Conservation (phyloP, 495 filamentous ascomycete genomes). For the Aspergillus saccharolyticus region DNA sequence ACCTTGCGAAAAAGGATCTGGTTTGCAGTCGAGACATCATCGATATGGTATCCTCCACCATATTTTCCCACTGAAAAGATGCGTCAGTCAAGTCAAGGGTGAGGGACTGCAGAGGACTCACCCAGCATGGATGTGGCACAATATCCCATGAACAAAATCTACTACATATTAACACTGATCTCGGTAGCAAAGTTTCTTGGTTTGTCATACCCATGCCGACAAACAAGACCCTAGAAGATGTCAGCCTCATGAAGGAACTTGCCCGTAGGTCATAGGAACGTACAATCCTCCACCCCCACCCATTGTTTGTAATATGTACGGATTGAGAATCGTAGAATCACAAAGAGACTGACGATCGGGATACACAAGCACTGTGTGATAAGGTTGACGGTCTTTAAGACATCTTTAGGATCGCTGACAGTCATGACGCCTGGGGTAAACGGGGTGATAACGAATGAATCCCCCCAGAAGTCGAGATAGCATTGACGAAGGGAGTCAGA, state of each 20-base stretch:
- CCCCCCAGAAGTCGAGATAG: neutral
- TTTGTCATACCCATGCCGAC: constrained; percentile 31
- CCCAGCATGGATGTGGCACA: constrained; percentile 32
- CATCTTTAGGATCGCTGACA: constrained; percentile 28
- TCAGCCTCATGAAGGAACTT: constrained; percentile 9
- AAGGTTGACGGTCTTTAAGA: constrained; percentile 34
- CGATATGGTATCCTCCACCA: constrained; percentile 35
- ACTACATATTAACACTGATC: neutral
- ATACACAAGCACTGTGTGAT: constrained; percentile 45
- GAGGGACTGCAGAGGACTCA: constrained; percentile 14
- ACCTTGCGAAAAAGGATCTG: constrained; percentile 31
- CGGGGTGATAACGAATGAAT: constrained; percentile 2
- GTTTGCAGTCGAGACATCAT: constrained; percentile 18
- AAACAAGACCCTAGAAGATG: constrained; percentile 25
- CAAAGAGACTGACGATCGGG: constrained; percentile 34
- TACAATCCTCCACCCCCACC: constrained; percentile 40
- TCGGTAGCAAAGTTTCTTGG: neutral
- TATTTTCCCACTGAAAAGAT: constrained; percentile 26
- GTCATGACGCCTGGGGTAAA: constrained; percentile 20
- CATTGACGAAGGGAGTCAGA: neutral
- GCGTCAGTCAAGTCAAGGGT: constrained; percentile 5
- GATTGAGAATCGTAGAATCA: constrained; percentile 34
- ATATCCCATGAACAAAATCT: constrained; percentile 37
- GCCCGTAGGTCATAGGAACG: constrained; percentile 5
- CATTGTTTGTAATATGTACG: constrained; percentile 32